phyloP scores from a whole-genome alignment of 768 basidiomycete species.

The Saitozyma sp. region DNA sequence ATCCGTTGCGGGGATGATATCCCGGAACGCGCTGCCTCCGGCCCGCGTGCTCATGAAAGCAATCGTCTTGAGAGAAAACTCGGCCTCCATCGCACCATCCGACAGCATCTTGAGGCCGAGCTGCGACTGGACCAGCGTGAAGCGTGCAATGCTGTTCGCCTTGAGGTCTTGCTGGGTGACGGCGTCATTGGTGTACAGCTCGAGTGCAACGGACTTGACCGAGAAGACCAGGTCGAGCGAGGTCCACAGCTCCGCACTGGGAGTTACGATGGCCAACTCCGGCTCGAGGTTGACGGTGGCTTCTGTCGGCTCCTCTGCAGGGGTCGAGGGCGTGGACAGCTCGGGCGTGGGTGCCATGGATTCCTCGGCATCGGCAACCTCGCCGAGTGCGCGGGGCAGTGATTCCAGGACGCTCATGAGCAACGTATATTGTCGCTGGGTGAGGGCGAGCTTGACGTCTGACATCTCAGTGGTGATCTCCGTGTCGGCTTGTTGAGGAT shows the following conservation, averaged over 20 bases:
- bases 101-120: constrained; percentile 78
- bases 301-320: neutral
- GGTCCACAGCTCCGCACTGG: constrained; percentile 58
- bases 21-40: constrained; percentile 79
- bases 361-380: constrained; percentile 53
- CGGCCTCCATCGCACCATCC: constrained; percentile 80
- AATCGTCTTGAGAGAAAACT: constrained; percentile 84
- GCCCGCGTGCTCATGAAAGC: constrained; percentile 85
- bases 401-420: constrained; percentile 55
- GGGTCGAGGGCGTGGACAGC: constrained; percentile 12
- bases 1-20: constrained; percentile 88
- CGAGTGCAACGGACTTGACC: constrained; percentile 72
- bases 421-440: constrained; percentile 37
- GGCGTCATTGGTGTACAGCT: constrained; percentile 75
- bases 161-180: constrained; percentile 62
- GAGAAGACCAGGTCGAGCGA: constrained; percentile 71
- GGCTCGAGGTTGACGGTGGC: constrained; percentile 41
- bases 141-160: constrained; percentile 78
- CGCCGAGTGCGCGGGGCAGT: constrained; percentile 57
- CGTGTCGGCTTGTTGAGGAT: constrained; percentile 66
- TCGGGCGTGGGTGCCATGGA: constrained; percentile 26
- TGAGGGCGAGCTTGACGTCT: constrained; percentile 34
- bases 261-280: constrained; percentile 49
- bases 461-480: constrained; percentile 52
- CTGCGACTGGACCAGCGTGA: constrained; percentile 76